These are phyloP conservation scores for Mimosa pudica DNA, from an alignment of 306 rosid genomes.

Conservation along the genomic window DNA sequence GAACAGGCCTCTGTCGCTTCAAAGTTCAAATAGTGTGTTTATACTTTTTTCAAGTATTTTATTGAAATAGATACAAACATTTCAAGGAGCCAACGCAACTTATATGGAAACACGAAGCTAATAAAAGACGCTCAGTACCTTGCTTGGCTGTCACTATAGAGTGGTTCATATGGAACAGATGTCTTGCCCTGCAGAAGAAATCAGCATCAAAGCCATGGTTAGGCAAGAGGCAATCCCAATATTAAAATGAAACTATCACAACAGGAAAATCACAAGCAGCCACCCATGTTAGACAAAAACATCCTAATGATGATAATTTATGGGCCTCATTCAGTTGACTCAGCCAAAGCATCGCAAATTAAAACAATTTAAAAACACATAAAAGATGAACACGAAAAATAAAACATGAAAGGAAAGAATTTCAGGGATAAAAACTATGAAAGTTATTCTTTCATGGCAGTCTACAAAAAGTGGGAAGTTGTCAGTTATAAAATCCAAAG, in stretches of 20 bases:
- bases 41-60: not conserved
- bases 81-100: not conserved
- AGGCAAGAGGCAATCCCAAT: not conserved
- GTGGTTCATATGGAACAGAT: slow-evolving; percentile 45
- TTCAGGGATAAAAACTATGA: not conserved
- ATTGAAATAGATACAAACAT: not conserved
- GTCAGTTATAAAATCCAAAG: not conserved
- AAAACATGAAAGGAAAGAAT: not conserved
- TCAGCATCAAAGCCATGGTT: slow-evolving; percentile 9
- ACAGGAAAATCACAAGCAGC: not conserved
- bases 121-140: slow-evolving; percentile 29
- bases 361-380: not conserved
- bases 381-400: not conserved
- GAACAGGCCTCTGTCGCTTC: not conserved
- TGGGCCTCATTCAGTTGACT: not conserved
- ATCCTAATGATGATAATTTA: not conserved
- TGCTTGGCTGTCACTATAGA: slow-evolving; percentile 47
- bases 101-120: not conserved
- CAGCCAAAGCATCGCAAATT: not conserved
- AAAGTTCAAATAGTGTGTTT: not conserved
- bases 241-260: slow-evolving; percentile 25
- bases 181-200: slow-evolving; percentile 44
- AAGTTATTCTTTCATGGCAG: not conserved
- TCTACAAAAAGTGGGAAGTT: not conserved
- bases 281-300: slow-evolving; percentile 4